Conservation (phyloP, 306 rosid species). For the Psophocarpus tetragonolobus region DNA sequence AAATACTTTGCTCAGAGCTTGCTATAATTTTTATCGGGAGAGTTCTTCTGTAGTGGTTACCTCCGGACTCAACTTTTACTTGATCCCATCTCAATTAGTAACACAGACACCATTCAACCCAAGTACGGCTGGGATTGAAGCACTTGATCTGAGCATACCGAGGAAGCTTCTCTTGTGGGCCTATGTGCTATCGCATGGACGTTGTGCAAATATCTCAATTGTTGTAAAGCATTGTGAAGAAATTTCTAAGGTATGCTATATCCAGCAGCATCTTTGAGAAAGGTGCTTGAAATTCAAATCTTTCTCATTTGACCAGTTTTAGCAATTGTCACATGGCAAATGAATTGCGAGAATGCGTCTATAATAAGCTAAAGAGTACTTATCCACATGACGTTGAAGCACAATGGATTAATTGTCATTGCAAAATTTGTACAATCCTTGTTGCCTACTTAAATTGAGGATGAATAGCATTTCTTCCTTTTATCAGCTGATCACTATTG, state of each 20-base stretch:
- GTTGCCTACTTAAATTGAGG: constrained; percentile 2
- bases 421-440: constrained; percentile 19
- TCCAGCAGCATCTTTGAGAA: constrained; percentile 19
- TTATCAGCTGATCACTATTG: background rate
- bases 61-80: constrained; percentile 73
- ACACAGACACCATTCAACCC: constrained; percentile 59
- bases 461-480: background rate
- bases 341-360: background rate
- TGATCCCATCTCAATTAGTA: constrained; percentile 60
- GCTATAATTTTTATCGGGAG: constrained; percentile 88
- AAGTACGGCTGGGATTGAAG: constrained; percentile 63
- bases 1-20: constrained; percentile 74
- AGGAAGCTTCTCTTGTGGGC: constrained; percentile 99
- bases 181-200: constrained; percentile 71
- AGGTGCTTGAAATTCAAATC: constrained; percentile 21
- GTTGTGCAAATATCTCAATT: constrained; percentile 67
- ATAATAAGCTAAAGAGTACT: constrained; percentile 17
- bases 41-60: constrained; percentile 77
- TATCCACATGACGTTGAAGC: constrained; percentile 13
- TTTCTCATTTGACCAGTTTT: constrained; percentile 22
- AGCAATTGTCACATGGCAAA: background rate
- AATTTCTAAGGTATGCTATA: constrained; percentile 75
- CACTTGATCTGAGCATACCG: constrained; percentile 89
- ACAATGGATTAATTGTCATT: background rate
- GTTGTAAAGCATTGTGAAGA: constrained; percentile 98